Evolutionary conservation across 768 basidiomycete species (phyloP).

Genomic region (Tephrocybe sp.): DNA sequence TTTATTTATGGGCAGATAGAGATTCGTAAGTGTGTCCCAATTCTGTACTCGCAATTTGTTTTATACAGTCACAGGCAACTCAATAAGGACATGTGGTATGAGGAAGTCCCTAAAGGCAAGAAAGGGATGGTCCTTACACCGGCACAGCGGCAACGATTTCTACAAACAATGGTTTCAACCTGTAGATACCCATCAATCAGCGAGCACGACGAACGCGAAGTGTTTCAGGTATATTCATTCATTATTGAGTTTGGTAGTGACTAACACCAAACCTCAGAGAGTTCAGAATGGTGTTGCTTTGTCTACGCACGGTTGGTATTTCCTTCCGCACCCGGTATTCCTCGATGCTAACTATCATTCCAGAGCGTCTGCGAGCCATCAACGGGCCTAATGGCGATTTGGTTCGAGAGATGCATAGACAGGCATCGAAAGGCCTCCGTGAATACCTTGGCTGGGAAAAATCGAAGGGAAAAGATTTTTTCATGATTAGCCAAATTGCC

Average conservation of each 20-base stretch:
- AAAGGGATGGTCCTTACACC: slow-evolving; percentile 20
- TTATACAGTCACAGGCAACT: slow-evolving; percentile 13
- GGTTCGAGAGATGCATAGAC: slow-evolving; percentile 39
- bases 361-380: slow-evolving; percentile 52
- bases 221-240: slow-evolving; percentile 49
- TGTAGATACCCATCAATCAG: slow-evolving; percentile 51
- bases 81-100: slow-evolving; percentile 25
- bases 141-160: slow-evolving; percentile 32
- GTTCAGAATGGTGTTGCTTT: slow-evolving; percentile 54
- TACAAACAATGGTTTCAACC: slow-evolving; percentile 47
- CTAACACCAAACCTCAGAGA: slow-evolving; percentile 30
- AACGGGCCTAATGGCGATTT: slow-evolving; percentile 44
- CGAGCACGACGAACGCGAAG: slow-evolving; percentile 60
- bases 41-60: background rate
- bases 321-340: background rate
- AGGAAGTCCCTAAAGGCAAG: slow-evolving; percentile 14
- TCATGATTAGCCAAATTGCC: slow-evolving; percentile 39
- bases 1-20: slow-evolving; percentile 19
- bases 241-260: background rate
- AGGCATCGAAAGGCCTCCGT: slow-evolving; percentile 35
- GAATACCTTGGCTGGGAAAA: slow-evolving; percentile 40
- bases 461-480: slow-evolving; percentile 47
- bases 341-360: background rate
- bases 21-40: slow-evolving; percentile 22
- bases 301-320: slow-evolving; percentile 42